Evolutionary conservation across 108 stramenopile species (phyloP).

Genomic region (Mediolabrus comicus): DNA sequence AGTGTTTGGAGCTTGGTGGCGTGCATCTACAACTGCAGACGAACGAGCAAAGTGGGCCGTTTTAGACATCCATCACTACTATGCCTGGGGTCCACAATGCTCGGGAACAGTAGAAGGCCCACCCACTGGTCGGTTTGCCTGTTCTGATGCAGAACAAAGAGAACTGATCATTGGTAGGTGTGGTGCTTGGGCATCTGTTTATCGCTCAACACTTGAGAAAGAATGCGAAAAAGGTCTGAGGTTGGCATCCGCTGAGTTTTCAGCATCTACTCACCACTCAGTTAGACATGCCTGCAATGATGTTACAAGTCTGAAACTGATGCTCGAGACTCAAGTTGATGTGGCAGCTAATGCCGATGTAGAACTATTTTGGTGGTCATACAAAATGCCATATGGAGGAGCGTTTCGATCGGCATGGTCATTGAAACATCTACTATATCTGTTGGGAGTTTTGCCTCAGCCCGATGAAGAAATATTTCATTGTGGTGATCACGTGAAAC

Average conservation of each 20-base stretch:
- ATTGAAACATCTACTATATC: slow-evolving; percentile 64
- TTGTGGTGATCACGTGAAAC: slow-evolving; percentile 42
- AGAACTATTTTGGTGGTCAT: slow-evolving; percentile 74
- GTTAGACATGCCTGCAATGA: slow-evolving; percentile 73
- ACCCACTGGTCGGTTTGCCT: slow-evolving; percentile 53
- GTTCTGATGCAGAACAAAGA: slow-evolving; percentile 39
- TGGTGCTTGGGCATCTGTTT: slow-evolving; percentile 51
- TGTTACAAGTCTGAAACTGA: slow-evolving; percentile 46
- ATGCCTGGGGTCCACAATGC: slow-evolving; percentile 69
- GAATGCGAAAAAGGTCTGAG: slow-evolving; percentile 51
- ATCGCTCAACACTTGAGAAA: slow-evolving; percentile 49
- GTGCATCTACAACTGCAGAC: slow-evolving; percentile 47
- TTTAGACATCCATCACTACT: slow-evolving; percentile 80
- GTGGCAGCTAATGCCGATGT: slow-evolving; percentile 56
- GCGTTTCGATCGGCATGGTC: slow-evolving; percentile 77
- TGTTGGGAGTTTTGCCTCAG: slow-evolving; percentile 48
- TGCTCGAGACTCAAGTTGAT: slow-evolving; percentile 52
- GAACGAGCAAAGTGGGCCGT: slow-evolving; percentile 69
- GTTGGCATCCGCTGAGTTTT: slow-evolving; percentile 72
- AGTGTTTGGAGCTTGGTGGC: slow-evolving; percentile 65
- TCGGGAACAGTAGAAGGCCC: slow-evolving; percentile 64
- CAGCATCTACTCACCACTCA: slow-evolving; percentile 69
- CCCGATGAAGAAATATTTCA: slow-evolving; percentile 59
- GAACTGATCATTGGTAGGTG: slow-evolving; percentile 44
- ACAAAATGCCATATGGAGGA: slow-evolving; percentile 79